Percentiles rank a stretch among this genome's conserved stretches.
Evolutionary conservation across 2,329 filamentous ascomycete genomes (phyloP).

Genomic region (Hysterium pulicare): DNA sequence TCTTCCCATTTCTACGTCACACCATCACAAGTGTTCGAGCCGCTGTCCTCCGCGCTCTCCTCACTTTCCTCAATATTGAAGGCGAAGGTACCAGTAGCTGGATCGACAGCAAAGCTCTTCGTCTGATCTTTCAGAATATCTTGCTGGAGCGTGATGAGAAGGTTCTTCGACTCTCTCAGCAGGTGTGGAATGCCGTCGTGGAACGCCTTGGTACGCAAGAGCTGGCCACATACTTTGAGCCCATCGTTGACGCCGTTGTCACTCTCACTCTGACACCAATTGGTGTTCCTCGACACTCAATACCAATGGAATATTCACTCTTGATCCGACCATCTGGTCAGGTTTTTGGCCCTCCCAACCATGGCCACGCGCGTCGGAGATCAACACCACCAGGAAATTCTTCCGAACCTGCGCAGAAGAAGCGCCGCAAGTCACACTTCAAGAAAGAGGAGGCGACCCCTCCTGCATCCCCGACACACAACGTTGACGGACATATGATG

Average conservation of each 20-base stretch:
- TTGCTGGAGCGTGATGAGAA: constrained; percentile 86
- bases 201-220: constrained; percentile 62
- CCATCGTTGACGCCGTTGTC: constrained; percentile 77
- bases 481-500: constrained; percentile 97
- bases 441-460: constrained; percentile 58
- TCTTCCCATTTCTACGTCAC: constrained; percentile 94
- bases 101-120: constrained; percentile 85
- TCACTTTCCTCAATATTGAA: constrained; percentile 88
- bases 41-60: constrained; percentile 85
- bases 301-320: constrained; percentile 84
- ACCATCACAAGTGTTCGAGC: constrained; percentile 95
- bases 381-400: constrained; percentile 32
- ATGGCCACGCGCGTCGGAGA: constrained; percentile 18
- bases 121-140: constrained; percentile 91
- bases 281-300: constrained; percentile 83
- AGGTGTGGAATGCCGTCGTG: constrained; percentile 81
- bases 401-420: constrained; percentile 63
- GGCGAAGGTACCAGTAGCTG: constrained; percentile 77
- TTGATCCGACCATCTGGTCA: constrained; percentile 93
- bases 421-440: constrained; percentile 79
- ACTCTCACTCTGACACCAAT: constrained; percentile 85
- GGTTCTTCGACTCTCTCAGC: constrained; percentile 76
- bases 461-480: constrained; percentile 65
- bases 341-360: constrained; percentile 61
- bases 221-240: constrained; percentile 69